Conservation (phyloP, 2,329 filamentous ascomycete genomes). For the Thyridium curvatum region DNA sequence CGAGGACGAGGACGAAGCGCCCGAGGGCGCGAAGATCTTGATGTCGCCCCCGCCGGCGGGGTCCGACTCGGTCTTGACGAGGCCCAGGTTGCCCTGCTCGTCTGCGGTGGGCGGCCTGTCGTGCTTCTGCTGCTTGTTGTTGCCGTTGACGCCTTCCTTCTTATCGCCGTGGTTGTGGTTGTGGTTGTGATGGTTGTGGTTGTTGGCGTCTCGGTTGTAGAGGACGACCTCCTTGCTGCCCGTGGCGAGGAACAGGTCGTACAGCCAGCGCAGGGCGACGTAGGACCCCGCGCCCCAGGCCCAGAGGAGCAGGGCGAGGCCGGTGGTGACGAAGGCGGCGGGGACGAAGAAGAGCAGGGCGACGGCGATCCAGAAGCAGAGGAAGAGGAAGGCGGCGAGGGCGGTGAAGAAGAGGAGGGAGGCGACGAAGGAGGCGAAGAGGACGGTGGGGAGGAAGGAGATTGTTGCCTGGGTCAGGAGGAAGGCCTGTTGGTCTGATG, state of each 20-base stretch:
- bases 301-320: constrained; percentile 2
- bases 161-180: too few relatives aligned
- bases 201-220: too few relatives aligned
- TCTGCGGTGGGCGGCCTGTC: too few relatives aligned
- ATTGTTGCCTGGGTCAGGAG: constrained; percentile 58
- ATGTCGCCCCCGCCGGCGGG: too few relatives aligned
- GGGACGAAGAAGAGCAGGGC: constrained; percentile 3
- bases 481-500: constrained; percentile 49
- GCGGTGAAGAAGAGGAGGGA: constrained; percentile 58
- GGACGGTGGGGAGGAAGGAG: constrained; percentile 57
- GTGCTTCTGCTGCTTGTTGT: too few relatives aligned
- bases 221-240: too few relatives aligned
- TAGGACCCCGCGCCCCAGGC: constrained; percentile 1
- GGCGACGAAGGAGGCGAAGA: constrained; percentile 62
- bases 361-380: constrained; percentile 48
- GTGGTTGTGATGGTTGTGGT: too few relatives aligned
- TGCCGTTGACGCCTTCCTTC: too few relatives aligned
- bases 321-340: constrained; percentile 1
- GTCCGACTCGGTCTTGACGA: constrained; percentile 50
- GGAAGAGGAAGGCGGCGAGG: constrained; percentile 56
- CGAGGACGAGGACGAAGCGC: too few relatives aligned
- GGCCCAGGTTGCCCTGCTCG: constrained; percentile 89
- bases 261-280: background rate
- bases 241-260: too few relatives aligned
- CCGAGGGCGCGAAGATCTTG: too few relatives aligned